A percentile compares a stretch with the other conserved stretches of the same genome.
Conservation (phyloP, 768 basidiomycete species). For the Thelephora aurantiotincta region DNA sequence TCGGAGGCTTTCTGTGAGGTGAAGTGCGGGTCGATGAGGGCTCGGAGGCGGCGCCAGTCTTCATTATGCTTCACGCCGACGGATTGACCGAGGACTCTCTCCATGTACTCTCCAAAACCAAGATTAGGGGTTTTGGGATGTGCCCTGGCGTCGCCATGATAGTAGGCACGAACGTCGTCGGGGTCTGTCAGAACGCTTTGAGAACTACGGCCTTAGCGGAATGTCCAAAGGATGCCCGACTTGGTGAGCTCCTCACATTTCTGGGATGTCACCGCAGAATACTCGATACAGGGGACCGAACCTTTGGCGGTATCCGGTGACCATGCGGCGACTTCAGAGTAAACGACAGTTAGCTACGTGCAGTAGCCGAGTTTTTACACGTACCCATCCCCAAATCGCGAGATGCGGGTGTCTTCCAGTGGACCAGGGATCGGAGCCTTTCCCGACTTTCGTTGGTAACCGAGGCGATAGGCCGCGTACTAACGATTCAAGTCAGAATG, state of each 20-base stretch:
- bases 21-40: neutral
- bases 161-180: neutral
- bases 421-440: neutral
- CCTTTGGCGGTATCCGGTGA: neutral
- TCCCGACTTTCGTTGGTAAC: neutral
- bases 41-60: slow-evolving; percentile 1
- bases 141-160: neutral
- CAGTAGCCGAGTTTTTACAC: neutral
- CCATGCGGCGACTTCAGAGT: neutral
- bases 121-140: slow-evolving; percentile 1
- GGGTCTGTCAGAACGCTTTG: slow-evolving; percentile 1
- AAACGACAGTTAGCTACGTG: neutral
- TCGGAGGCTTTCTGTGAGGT: neutral
- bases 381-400: neutral
- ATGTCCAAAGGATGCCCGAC: neutral
- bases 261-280: neutral
- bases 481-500: neutral
- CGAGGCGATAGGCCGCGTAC: neutral
- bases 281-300: neutral
- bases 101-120: slow-evolving; percentile 2
- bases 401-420: neutral
- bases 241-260: neutral
- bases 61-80: slow-evolving; percentile 1
- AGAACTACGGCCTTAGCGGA: neutral
- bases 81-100: slow-evolving; percentile 1